Base-by-base conservation (phyloP, 345 rosid genomes). In the Boechera stricta region DNA sequence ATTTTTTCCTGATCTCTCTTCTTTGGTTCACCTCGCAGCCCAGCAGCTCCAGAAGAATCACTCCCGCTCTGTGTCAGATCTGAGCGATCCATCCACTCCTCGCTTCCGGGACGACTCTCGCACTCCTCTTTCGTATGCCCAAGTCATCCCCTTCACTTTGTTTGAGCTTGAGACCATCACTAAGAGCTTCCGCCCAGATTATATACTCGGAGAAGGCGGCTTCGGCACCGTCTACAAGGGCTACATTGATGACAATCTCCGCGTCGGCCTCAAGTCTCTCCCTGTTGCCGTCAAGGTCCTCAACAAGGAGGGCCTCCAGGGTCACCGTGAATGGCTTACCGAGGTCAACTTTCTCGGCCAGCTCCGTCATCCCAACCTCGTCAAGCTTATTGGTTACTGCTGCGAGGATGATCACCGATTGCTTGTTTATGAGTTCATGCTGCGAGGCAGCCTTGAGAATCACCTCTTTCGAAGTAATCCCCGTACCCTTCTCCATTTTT, bases 261-360 rank as follows among this genome's bases (percentile, higher is more conserved):
- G 97, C 77, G 85, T 94, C 29, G 97, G 98, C 57, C 98, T 94
- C 74, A 94, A 90, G 78, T 90, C 97, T 80, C 90, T 94, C 7
- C 98, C 98, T 32, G 98, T 94, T 16, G 97, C 98, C 12, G 98
- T 94, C 69, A 94, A 94, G 85, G 98, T 94, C 49, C 91, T 94
- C 69, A 92, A 94, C 85, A 92, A 89, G 86, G 96, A 94, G 80
- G 98, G 98, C 33, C 96, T 86, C 76, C 98, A 94, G 80, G 98
- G 98, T 52, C 97, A 92, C 81, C 97, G 97, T 31, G 98, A 94
- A 80, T 95, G 99, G 99, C 98, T 90, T 75, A 86, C 90, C 5
- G 86, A 83, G 49, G 86, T 88, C 63, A 78, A 81, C 73, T 84
- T 86, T 84, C 91, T 95, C 1, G 98, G 98, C 26, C 94, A 95